Conservation (phyloP, 2,329 filamentous ascomycete genomes). For the Helminthosporium solani region DNA sequence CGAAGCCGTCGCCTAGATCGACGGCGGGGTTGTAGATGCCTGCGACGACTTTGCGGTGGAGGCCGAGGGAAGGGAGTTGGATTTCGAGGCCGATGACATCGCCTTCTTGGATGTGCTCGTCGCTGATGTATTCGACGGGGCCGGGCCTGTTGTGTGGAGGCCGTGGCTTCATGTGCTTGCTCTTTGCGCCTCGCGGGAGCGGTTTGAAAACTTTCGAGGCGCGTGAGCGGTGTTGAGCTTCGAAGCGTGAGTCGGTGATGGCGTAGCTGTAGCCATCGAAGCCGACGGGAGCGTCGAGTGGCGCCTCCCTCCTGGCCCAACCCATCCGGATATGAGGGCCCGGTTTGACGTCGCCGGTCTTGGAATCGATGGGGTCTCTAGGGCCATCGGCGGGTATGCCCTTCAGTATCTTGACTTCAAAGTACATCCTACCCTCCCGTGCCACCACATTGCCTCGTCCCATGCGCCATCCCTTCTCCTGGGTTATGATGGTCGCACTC, state of each 20-base stretch:
- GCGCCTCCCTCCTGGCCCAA: conserved; percentile 78
- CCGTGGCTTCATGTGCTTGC: conserved; percentile 43
- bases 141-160: conserved; percentile 37
- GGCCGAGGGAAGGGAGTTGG: conserved; percentile 76
- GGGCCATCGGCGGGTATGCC: conserved; percentile 61
- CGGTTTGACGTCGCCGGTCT: conserved; percentile 49
- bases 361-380: conserved; percentile 37
- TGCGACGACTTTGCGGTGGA: conserved; percentile 86
- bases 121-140: conserved; percentile 54
- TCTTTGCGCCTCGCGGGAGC: conserved; percentile 40
- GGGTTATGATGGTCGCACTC: conserved; percentile 75
- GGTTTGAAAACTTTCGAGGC: conserved; percentile 76
- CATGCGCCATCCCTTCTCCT: conserved; percentile 90
- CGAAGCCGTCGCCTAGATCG: conserved; percentile 63
- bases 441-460: conserved; percentile 87
- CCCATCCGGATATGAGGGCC: conserved; percentile 73
- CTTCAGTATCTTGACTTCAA: conserved; percentile 85
- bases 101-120: conserved; percentile 79
- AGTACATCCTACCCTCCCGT: conserved; percentile 87
- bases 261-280: conserved; percentile 94
- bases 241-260: conserved; percentile 82
- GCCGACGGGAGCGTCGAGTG: conserved; percentile 78
- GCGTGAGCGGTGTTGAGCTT: conserved; percentile 90
- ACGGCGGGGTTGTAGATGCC: conserved; percentile 86
- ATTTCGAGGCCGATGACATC: conserved; percentile 95